phyloP scores from a whole-genome alignment of 2,329 filamentous ascomycete species.

The Fusarium sterilihyphosum region DNA sequence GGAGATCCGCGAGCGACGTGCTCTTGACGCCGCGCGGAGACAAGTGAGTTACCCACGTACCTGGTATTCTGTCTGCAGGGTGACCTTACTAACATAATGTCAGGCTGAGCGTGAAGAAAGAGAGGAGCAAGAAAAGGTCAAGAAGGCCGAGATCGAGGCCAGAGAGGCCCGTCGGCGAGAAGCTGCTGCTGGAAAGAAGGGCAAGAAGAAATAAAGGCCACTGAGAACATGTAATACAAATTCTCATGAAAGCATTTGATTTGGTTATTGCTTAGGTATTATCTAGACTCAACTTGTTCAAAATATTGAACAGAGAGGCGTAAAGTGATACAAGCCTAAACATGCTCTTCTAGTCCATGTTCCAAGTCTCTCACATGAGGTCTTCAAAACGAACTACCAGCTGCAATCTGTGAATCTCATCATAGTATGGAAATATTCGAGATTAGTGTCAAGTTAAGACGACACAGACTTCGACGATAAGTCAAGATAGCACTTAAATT shows the following conservation, averaged over 20 bases:
- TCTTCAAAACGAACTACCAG: neutral
- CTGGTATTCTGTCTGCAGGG: no score
- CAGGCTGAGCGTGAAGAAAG: constrained; percentile 69
- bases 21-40: constrained; percentile 83
- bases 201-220: constrained; percentile 56
- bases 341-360: neutral
- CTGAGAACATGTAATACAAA: neutral
- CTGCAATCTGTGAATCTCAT: neutral
- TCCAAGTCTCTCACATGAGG: neutral
- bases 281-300: neutral
- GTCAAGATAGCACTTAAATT: neutral
- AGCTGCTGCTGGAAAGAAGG: constrained; percentile 60
- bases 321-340: neutral
- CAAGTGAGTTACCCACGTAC: constrained; percentile 61
- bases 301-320: neutral
- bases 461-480: neutral
- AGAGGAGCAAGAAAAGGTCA: constrained; percentile 61
- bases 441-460: neutral
- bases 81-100: constrained; percentile 32
- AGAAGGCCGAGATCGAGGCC: constrained; percentile 62
- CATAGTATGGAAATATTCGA: no score
- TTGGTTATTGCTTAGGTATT: neutral
- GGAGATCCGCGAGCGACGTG: constrained; percentile 86
- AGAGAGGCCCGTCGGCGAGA: constrained; percentile 63
- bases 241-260: neutral